These are phyloP conservation scores for Cercospora sp. DNA, from an alignment of 2,329 filamentous ascomycete species.

Conservation along the genomic window DNA sequence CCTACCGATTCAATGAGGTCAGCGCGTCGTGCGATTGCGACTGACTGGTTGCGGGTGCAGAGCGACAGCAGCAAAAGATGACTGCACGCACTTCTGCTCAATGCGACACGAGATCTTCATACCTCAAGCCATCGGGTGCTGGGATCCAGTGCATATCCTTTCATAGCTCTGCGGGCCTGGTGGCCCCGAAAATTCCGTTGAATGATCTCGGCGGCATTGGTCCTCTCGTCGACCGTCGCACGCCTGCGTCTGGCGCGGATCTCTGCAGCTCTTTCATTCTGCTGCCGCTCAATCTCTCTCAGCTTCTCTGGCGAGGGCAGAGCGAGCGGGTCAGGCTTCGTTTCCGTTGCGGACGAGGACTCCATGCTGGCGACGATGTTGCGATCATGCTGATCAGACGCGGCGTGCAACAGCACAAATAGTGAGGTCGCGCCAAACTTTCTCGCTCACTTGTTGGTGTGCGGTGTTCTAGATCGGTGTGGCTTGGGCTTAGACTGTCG, in stretches of 20 bases:
- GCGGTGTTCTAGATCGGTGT: neutral
- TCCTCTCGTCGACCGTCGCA: slow-evolving; percentile 18
- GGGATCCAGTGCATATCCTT: slow-evolving; percentile 68
- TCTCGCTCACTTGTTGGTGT: neutral
- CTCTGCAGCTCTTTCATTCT: slow-evolving; percentile 35
- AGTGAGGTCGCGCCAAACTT: neutral
- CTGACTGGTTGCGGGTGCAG: neutral
- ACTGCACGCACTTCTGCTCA: neutral
- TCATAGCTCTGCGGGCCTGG: slow-evolving; percentile 67
- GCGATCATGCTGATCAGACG: slow-evolving; percentile 4
- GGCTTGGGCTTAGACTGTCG: slow-evolving; percentile 5
- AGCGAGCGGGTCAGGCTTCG: slow-evolving; percentile 23
- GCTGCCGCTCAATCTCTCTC: slow-evolving; percentile 38
- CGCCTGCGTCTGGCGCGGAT: slow-evolving; percentile 26
- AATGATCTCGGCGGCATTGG: slow-evolving; percentile 38
- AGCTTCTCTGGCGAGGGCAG: slow-evolving; percentile 38
- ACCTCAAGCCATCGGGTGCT: slow-evolving; percentile 71
- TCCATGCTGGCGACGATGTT: neutral
- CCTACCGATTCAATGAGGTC: slow-evolving; percentile 24
- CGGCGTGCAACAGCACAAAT: neutral
- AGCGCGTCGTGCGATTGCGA: slow-evolving; percentile 6
- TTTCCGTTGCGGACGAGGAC: slow-evolving; percentile 13
- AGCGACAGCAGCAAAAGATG: neutral
- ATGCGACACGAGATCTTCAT: slow-evolving; percentile 29
- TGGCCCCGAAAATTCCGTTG: slow-evolving; percentile 74